Evolutionary conservation across 139 green algal genomes (phyloP).

Genomic region (Chlamydomonas urium): DNA sequence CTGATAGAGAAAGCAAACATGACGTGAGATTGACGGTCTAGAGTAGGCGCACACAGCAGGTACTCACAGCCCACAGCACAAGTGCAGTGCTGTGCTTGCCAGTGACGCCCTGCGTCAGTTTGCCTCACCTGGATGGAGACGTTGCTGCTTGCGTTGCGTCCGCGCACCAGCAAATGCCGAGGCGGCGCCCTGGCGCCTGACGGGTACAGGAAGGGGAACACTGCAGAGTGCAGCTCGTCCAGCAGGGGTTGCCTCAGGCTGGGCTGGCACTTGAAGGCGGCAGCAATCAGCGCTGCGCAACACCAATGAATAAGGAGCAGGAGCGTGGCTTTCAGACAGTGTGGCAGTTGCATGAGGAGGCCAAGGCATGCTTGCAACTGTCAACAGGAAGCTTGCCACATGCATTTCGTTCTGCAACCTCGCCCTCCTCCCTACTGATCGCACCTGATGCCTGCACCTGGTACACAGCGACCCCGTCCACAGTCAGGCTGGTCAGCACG

Average conservation of each 20-base stretch:
- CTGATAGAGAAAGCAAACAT: too few relatives aligned
- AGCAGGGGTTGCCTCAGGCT: slow-evolving; percentile 16
- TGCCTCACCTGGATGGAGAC: slow-evolving; percentile 45
- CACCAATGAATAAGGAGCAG: too few relatives aligned
- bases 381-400: too few relatives aligned
- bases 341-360: too few relatives aligned
- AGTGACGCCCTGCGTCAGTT: background rate
- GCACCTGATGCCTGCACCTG: too few relatives aligned
- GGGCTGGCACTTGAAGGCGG: slow-evolving; percentile 21
- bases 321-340: too few relatives aligned
- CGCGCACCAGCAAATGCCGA: slow-evolving; percentile 19
- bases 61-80: background rate
- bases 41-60: background rate
- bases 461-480: too few relatives aligned
- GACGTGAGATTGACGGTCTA: background rate
- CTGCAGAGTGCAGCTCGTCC: slow-evolving; percentile 18
- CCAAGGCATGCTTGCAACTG: too few relatives aligned
- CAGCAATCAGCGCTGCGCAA: slow-evolving; percentile 42
- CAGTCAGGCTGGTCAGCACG: too few relatives aligned
- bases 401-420: too few relatives aligned
- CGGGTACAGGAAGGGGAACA: background rate
- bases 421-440: too few relatives aligned
- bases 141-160: background rate
- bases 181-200: slow-evolving; percentile 3
- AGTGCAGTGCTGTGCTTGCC: background rate